Evolutionary conservation across 768 basidiomycete genomes (phyloP).

Genomic region (Naematelia encephala): DNA sequence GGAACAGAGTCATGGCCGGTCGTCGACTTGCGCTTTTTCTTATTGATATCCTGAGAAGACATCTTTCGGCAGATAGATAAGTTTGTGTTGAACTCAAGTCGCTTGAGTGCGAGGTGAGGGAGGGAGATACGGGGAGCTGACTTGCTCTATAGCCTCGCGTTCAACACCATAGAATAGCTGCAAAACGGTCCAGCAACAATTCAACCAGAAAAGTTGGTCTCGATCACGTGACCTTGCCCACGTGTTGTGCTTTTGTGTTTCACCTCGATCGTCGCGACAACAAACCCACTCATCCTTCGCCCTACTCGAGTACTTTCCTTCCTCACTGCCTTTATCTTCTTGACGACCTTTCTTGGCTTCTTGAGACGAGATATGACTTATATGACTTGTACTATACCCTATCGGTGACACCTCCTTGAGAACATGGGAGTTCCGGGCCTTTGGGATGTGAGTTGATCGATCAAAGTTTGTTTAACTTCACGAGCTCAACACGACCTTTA

Average conservation of each 20-base stretch:
- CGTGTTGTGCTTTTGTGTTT: neutral
- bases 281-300: neutral
- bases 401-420: neutral
- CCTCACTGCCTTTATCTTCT: neutral
- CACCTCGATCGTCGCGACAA: neutral
- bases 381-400: neutral
- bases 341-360: slow-evolving; percentile 11
- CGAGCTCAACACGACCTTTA: slow-evolving; percentile 8
- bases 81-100: no score
- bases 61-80: neutral
- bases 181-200: neutral
- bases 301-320: neutral
- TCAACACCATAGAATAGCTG: neutral
- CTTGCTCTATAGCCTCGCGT: no score
- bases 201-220: neutral
- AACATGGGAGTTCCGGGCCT: slow-evolving; percentile 52
- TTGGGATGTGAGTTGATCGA: slow-evolving; percentile 50
- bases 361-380: slow-evolving; percentile 3
- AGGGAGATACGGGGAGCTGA: no score
- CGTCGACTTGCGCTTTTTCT: slow-evolving; percentile 39
- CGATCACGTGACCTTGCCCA: neutral
- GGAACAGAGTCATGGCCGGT: slow-evolving; percentile 7
- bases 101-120: no score
- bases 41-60: slow-evolving; percentile 16
- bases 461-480: neutral